Conservation (phyloP, 2,329 filamentous ascomycete species). For the Corniculantispora saksenae region DNA sequence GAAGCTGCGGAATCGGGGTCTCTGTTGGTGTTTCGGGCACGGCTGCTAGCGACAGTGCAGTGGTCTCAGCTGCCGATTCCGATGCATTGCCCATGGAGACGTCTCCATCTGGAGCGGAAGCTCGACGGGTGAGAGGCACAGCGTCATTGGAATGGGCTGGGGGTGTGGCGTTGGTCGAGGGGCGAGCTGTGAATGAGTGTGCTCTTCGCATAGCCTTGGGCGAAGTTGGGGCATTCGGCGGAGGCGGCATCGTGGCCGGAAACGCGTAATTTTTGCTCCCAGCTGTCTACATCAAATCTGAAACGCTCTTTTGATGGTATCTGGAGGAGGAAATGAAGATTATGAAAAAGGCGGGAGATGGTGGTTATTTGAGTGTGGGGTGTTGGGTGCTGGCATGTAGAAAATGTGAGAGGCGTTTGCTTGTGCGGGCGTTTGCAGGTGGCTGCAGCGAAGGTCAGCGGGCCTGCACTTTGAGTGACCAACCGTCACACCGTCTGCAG, state of each 20-base stretch:
- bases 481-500: too few relatives aligned
- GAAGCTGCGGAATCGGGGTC: slow-evolving; percentile 25
- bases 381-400: not conserved
- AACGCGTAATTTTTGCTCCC: not conserved
- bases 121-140: not conserved
- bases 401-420: not conserved
- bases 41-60: not conserved
- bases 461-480: too few relatives aligned
- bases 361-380: not conserved
- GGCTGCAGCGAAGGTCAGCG: not conserved
- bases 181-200: not conserved
- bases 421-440: not conserved
- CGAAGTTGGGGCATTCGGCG: not conserved
- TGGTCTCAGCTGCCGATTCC: not conserved
- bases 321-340: not conserved
- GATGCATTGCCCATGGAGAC: not conserved
- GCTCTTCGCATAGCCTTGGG: not conserved
- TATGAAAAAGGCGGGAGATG: not conserved
- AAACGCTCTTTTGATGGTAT: not conserved
- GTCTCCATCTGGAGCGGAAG: not conserved
- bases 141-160: not conserved
- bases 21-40: slow-evolving; percentile 17
- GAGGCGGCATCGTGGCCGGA: not conserved
- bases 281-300: not conserved
- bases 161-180: not conserved